A percentile compares a stretch with the other conserved stretches of the same genome.
phyloP scores from a whole-genome alignment of 257 asterid species.

The Plantago elongata region DNA sequence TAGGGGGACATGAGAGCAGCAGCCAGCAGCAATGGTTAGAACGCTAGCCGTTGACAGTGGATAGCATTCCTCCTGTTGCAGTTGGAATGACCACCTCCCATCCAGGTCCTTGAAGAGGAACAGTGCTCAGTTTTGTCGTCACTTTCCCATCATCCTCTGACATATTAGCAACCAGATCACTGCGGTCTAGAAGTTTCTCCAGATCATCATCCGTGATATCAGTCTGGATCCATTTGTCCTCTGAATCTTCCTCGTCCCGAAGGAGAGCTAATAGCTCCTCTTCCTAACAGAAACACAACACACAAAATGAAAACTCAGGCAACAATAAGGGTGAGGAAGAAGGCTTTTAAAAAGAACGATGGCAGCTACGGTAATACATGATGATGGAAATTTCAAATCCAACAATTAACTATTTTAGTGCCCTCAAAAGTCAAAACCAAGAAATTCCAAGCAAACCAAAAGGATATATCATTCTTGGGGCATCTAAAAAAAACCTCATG shows the following conservation, averaged over 20 bases:
- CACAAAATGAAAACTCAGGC: neutral
- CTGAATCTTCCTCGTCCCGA: conserved; percentile 57
- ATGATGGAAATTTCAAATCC: too few species aligned
- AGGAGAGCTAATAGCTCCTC: conserved; percentile 82
- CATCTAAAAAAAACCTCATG: too few species aligned
- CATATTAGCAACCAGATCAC: conserved; percentile 46
- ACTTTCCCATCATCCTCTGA: conserved; percentile 18
- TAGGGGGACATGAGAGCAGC: neutral
- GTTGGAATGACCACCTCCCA: conserved; percentile 95
- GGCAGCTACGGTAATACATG: too few species aligned
- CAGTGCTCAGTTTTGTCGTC: conserved; percentile 8
- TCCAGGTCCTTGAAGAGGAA: conserved; percentile 95
- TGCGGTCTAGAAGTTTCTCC: conserved; percentile 71
- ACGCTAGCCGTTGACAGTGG: conserved; percentile 60
- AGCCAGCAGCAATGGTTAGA: conserved; percentile 1
- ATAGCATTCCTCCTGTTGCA: conserved; percentile 77
- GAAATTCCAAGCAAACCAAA: too few species aligned
- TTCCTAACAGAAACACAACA: conserved; percentile 41
- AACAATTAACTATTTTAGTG: too few species aligned
- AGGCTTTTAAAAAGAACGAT: too few species aligned
- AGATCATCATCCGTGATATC: conserved; percentile 72
- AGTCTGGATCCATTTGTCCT: conserved; percentile 83
- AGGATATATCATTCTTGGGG: too few species aligned
- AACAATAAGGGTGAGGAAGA: too few species aligned
- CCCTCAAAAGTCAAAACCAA: too few species aligned